Percentiles rank a stretch among this genome's conserved stretches.
Conservation (phyloP, 2,329 filamentous ascomycete genomes). For the Lasiodiplodia hormozganensis region DNA sequence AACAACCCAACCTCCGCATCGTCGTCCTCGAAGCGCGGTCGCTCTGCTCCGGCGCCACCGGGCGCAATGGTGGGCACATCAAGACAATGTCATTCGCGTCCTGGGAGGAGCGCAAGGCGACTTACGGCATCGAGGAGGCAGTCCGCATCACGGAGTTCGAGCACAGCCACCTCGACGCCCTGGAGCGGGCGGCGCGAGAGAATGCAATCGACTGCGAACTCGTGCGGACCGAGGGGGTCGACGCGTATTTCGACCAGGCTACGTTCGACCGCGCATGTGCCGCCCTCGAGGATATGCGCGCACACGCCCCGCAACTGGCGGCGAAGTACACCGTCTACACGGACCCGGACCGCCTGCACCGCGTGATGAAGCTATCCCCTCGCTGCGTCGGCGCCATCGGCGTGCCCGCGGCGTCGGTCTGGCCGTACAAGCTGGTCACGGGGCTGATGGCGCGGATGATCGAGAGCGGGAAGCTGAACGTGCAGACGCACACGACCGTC, state of each 20-base stretch:
- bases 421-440: neutral
- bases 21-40: conserved; percentile 55
- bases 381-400: neutral
- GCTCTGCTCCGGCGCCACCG: conserved; percentile 61
- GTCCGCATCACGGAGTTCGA: neutral
- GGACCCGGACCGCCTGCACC: neutral
- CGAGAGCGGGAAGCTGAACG: neutral
- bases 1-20: conserved; percentile 33
- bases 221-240: neutral
- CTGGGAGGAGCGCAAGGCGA: neutral
- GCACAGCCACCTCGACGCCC: neutral
- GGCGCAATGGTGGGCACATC: conserved; percentile 62
- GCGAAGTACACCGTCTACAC: neutral
- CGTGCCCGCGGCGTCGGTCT: neutral
- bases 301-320: neutral
- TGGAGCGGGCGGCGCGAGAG: neutral
- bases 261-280: neutral
- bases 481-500: neutral
- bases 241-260: neutral
- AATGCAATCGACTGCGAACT: neutral
- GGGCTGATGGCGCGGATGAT: neutral
- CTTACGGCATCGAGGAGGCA: neutral
- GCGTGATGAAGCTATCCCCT: neutral
- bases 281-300: neutral
- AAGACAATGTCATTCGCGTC: conserved; percentile 35